Percentiles rank a stretch among this genome's conserved stretches.
Evolutionary conservation across 805 yeast genomes (phyloP).

Genomic region (Ogataea philodendri): DNA sequence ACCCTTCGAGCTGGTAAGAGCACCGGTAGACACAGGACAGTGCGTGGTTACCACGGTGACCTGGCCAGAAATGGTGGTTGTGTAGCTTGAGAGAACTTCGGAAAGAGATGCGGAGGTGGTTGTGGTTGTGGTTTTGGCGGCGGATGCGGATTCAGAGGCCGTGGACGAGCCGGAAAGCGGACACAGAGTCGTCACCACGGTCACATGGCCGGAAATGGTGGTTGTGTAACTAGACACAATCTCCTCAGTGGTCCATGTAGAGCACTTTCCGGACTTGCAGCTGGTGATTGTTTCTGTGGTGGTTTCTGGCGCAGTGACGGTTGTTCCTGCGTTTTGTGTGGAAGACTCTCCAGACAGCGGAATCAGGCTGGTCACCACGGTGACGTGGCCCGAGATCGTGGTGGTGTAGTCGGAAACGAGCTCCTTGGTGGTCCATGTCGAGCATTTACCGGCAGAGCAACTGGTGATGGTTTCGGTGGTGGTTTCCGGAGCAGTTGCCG

Average conservation of each 20-base stretch:
- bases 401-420: slow-evolving; percentile 26
- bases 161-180: slow-evolving; percentile 11
- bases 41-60: slow-evolving; percentile 15
- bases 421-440: slow-evolving; percentile 19
- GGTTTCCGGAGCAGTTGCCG: slow-evolving; percentile 16
- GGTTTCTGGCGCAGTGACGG: slow-evolving; percentile 8
- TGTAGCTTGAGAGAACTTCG: slow-evolving; percentile 26
- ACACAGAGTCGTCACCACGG: slow-evolving; percentile 23
- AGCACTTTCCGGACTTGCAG: slow-evolving; percentile 25
- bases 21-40: slow-evolving; percentile 18
- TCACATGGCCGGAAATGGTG: slow-evolving; percentile 20
- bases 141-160: slow-evolving; percentile 7
- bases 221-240: slow-evolving; percentile 27
- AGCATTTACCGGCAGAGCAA: slow-evolving; percentile 16
- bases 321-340: no score
- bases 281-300: slow-evolving; percentile 17
- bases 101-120: slow-evolving; percentile 22
- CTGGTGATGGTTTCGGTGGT: slow-evolving; percentile 20
- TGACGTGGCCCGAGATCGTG: slow-evolving; percentile 17
- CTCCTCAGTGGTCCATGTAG: slow-evolving; percentile 14
- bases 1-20: slow-evolving; percentile 17
- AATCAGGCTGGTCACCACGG: slow-evolving; percentile 20
- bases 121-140: slow-evolving; percentile 18
- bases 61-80: slow-evolving; percentile 24
- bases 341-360: slow-evolving; percentile 1